Percentiles rank a stretch among this genome's conserved stretches.
These are phyloP conservation scores for Lycium ferocissimum DNA, from an alignment of 257 asterid genomes.

Conservation along the genomic window DNA sequence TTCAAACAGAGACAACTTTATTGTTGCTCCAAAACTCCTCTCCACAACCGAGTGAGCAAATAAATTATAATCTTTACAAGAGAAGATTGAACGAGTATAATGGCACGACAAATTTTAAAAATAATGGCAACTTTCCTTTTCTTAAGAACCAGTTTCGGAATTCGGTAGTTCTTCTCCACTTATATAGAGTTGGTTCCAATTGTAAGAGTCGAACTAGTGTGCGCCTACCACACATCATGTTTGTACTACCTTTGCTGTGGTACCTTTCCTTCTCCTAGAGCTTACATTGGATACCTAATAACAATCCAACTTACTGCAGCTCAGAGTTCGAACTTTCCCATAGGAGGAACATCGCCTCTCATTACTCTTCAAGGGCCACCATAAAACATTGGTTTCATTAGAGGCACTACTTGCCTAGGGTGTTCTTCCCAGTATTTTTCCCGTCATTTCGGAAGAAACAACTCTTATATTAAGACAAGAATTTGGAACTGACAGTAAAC, in stretches of 20 bases:
- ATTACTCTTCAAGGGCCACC: conserved; percentile 92
- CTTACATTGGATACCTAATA: too few species aligned
- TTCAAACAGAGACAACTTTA: too few species aligned
- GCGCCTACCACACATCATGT: not conserved
- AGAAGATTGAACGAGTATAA: not conserved
- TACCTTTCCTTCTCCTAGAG: not conserved
- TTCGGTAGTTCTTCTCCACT: not conserved
- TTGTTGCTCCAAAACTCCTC: too few species aligned
- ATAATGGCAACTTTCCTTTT: not conserved
- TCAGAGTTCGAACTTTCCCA: conserved; percentile 29
- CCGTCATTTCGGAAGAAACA: conserved; percentile 31
- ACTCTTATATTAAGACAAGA: not conserved
- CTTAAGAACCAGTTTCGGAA: not conserved
- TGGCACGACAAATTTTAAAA: not conserved
- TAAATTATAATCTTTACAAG: not conserved
- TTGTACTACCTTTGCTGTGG: not conserved
- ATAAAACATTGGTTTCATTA: conserved; percentile 88
- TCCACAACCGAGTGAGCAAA: not conserved
- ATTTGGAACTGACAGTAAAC: not conserved
- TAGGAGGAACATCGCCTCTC: conserved; percentile 78
- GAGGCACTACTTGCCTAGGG: conserved; percentile 70
- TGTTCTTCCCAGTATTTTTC: conserved; percentile 95
- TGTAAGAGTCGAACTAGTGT: not conserved
- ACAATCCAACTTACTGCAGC: not conserved
- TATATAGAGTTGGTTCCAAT: not conserved